These are phyloP conservation scores for Nemophila menziesii DNA, from an alignment of 257 asterid species.

Conservation along the genomic window DNA sequence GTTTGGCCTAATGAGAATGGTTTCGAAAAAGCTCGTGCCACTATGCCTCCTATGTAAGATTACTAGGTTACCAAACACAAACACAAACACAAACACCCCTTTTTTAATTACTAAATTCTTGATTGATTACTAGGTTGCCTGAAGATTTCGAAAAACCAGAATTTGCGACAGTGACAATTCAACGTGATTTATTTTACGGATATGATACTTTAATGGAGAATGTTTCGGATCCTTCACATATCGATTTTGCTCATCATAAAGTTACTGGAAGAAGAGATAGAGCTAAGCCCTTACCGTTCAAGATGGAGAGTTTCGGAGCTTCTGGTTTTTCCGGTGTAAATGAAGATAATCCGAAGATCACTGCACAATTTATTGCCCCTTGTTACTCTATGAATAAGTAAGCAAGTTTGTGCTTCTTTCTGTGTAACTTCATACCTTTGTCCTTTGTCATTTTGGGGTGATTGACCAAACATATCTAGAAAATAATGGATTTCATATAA, in stretches of 20 bases:
- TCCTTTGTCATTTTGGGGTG: too few relatives aligned
- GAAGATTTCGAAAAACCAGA: constrained; percentile 87
- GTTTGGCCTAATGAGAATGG: constrained; percentile 98
- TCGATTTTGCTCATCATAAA: constrained; percentile 98
- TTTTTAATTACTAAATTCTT: constrained; percentile 2
- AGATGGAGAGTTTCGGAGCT: constrained; percentile 71
- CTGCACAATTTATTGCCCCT: constrained; percentile 79
- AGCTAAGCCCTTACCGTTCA: constrained; percentile 90
- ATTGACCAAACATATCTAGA: too few relatives aligned
- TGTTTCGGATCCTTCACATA: constrained; percentile 98
- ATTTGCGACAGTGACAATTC: constrained; percentile 85
- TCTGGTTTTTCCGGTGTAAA: constrained; percentile 95
- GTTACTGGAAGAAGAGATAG: constrained; percentile 97
- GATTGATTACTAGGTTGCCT: constrained; percentile 59
- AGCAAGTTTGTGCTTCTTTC: constrained; percentile 18
- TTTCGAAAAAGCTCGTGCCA: constrained; percentile 79
- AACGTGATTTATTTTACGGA: constrained; percentile 87
- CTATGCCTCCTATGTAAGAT: constrained; percentile 64
- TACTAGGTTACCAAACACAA: too few relatives aligned
- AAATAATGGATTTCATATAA: too few relatives aligned
- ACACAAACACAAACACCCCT: too few relatives aligned
- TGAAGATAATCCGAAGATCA: constrained; percentile 70
- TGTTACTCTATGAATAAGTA: constrained; percentile 82
- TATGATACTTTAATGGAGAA: constrained; percentile 99
- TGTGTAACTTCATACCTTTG: not conserved